A percentile compares a stretch with the other conserved stretches of the same genome.
These are phyloP conservation scores for Metschnikowia gelsemii DNA, from an alignment of 805 yeast species.

Conservation along the genomic window DNA sequence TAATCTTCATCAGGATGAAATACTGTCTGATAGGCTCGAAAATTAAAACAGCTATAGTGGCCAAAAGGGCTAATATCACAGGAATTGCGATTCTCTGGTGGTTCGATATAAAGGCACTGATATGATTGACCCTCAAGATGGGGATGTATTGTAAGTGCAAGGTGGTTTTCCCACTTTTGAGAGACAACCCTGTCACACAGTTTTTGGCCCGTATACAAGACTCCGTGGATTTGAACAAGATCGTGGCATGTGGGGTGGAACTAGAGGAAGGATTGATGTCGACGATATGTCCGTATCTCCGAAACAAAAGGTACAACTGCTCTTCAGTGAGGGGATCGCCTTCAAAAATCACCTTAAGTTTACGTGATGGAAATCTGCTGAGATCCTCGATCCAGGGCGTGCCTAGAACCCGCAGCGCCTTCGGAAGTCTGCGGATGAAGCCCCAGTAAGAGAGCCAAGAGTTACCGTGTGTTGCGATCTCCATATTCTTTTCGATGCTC, in stretches of 20 bases:
- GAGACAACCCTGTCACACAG: conserved; percentile 77
- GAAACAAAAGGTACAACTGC: conserved; percentile 71
- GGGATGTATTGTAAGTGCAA: conserved; percentile 75
- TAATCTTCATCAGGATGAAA: conserved; percentile 71
- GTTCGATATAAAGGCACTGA: conserved; percentile 58
- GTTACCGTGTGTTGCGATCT: conserved; percentile 14
- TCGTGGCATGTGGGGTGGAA: conserved; percentile 44
- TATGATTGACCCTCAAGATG: conserved; percentile 48
- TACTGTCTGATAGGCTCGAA: conserved; percentile 92
- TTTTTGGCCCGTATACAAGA: conserved; percentile 86
- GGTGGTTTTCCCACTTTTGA: conserved; percentile 52
- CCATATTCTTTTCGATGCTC: conserved; percentile 48
- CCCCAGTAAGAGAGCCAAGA: conserved; percentile 12
- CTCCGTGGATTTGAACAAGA: conserved; percentile 55
- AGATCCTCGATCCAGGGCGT: conserved; percentile 96
- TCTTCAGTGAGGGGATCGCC: conserved; percentile 80
- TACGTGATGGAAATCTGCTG: conserved; percentile 67
- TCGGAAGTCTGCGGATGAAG: conserved; percentile 35
- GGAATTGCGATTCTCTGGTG: conserved; percentile 88
- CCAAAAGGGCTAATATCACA: conserved; percentile 68
- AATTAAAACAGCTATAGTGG: conserved; percentile 77
- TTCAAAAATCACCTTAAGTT: conserved; percentile 65
- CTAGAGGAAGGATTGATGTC: conserved; percentile 67
- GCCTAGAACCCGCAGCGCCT: conserved; percentile 78
- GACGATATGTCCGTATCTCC: conserved; percentile 82